These are phyloP conservation scores for Zygoascus hellenicus DNA, from an alignment of 1,139 yeast species.

Conservation along the genomic window DNA sequence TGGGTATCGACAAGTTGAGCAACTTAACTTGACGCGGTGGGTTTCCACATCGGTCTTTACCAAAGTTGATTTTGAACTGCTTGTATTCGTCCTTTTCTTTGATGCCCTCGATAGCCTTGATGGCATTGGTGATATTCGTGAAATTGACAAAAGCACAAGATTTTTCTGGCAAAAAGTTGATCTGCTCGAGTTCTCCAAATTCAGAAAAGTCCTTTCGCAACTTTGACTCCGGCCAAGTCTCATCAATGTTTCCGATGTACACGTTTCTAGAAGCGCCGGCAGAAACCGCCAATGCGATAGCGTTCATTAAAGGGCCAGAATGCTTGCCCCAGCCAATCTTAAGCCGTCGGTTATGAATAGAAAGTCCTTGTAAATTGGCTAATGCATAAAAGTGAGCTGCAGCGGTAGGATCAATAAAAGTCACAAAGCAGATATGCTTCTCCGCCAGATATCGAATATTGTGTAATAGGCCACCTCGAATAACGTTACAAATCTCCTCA, in stretches of 20 bases:
- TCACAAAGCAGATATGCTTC: constrained; percentile 84
- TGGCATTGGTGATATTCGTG: constrained; percentile 80
- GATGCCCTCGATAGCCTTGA: constrained; percentile 71
- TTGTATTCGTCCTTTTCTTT: constrained; percentile 45
- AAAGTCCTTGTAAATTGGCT: constrained; percentile 75
- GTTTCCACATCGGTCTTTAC: constrained; percentile 93
- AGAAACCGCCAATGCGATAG: constrained; percentile 79
- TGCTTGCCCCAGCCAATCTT: constrained; percentile 97
- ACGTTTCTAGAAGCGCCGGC: constrained; percentile 91
- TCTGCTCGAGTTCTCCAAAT: constrained; percentile 92
- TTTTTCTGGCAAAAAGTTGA: constrained; percentile 75
- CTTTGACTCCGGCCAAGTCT: constrained; percentile 51
- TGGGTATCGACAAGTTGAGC: background rate
- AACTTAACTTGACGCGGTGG: constrained; percentile 41
- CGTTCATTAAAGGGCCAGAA: constrained; percentile 82
- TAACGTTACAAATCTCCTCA: constrained; percentile 90
- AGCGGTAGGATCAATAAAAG: constrained; percentile 85
- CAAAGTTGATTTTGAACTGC: constrained; percentile 68
- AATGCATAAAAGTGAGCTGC: constrained; percentile 92
- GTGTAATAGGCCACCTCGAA: constrained; percentile 87
- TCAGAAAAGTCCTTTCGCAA: constrained; percentile 69
- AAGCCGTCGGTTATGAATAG: constrained; percentile 72
- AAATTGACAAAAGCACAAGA: constrained; percentile 92
- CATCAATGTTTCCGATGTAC: constrained; percentile 68
- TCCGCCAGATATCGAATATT: constrained; percentile 55